Conservation (phyloP, 1,284 basidiomycete species). For the Ceratobasidium sp. region DNA sequence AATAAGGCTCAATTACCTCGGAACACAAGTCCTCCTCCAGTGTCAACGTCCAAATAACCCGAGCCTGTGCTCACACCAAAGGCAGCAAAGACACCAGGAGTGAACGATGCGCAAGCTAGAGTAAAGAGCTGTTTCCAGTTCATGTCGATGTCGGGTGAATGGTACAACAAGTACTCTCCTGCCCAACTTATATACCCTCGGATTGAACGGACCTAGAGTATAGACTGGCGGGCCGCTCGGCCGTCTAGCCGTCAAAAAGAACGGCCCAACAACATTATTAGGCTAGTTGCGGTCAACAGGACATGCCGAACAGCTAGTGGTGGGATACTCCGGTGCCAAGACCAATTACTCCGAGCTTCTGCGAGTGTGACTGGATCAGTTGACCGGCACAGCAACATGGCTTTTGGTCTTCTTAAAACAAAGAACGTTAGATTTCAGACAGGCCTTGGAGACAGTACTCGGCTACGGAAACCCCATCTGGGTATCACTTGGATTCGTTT, state of each 20-base stretch:
- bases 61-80: conserved; percentile 41
- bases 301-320: neutral
- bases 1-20: neutral
- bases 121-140: conserved; percentile 27
- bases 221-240: neutral
- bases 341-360: conserved; percentile 3
- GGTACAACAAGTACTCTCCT: neutral
- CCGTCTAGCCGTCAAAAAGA: neutral
- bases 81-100: conserved; percentile 23
- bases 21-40: conserved; percentile 40
- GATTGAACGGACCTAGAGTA: neutral
- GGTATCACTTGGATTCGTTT: neutral
- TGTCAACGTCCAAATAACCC: conserved; percentile 35
- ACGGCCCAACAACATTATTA: neutral
- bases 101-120: conserved; percentile 15
- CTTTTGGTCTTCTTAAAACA: neutral
- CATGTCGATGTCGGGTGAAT: conserved; percentile 5
- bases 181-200: neutral
- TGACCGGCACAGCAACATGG: neutral
- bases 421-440: neutral
- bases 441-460: neutral
- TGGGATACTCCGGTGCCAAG: neutral
- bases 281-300: neutral
- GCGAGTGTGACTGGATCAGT: neutral
- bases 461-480: neutral